Conservation (phyloP, 2,329 filamentous ascomycete genomes). For the Parastagonospora avenae region DNA sequence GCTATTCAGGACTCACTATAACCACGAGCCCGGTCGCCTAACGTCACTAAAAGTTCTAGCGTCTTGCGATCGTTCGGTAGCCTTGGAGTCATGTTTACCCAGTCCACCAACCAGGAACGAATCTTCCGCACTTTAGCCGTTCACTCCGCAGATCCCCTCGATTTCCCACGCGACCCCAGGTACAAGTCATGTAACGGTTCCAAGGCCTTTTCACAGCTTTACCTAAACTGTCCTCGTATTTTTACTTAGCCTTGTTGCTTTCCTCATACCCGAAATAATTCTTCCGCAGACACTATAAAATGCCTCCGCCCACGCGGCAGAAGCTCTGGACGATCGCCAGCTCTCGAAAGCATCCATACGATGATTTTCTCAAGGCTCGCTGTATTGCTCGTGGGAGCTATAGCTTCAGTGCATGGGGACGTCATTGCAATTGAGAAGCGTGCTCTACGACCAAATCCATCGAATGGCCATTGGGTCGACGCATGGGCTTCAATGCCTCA, state of each 20-base stretch:
- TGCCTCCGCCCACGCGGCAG: conserved; percentile 3
- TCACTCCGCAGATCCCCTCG: conserved; percentile 32
- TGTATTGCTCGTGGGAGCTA: conserved; percentile 15
- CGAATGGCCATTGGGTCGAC: conserved; percentile 61
- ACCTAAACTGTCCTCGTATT: conserved; percentile 19
- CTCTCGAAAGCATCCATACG: neutral
- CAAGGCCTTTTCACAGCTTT: conserved; percentile 13
- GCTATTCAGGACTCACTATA: neutral
- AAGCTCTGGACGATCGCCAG: neutral
- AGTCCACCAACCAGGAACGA: conserved; percentile 34
- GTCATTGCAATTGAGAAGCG: conserved; percentile 10
- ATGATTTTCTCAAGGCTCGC: conserved; percentile 22
- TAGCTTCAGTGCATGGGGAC: conserved; percentile 16
- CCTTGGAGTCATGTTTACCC: neutral
- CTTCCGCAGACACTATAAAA: conserved; percentile 17
- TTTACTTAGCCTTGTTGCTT: conserved; percentile 18
- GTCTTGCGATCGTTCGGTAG: neutral
- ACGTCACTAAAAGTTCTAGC: neutral
- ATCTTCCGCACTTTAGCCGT: conserved; percentile 40
- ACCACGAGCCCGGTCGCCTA: neutral
- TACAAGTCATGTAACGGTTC: conserved; percentile 15
- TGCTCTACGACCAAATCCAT: conserved; percentile 30
- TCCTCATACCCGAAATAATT: conserved; percentile 25
- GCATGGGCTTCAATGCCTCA: conserved; percentile 72
- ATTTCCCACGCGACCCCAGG: conserved; percentile 21